A percentile compares a stretch with the other conserved stretches of the same genome.
Evolutionary conservation across 2,329 filamentous ascomycete species (phyloP).

Genomic region (Neonectria sp.): DNA sequence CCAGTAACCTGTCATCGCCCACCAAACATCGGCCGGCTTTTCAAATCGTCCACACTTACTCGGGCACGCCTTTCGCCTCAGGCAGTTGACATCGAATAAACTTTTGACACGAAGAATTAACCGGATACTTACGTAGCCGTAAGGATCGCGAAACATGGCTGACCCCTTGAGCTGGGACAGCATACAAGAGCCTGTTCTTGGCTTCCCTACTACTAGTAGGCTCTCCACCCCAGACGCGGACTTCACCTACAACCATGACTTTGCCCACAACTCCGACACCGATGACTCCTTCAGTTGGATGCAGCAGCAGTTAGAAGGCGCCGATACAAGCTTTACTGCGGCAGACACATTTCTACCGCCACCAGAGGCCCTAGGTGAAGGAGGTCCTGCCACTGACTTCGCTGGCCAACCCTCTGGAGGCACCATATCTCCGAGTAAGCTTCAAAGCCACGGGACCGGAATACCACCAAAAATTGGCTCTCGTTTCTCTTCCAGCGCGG

Average conservation of each 20-base stretch:
- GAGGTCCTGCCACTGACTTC: not conserved
- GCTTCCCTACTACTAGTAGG: too few species aligned
- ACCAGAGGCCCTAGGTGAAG: not conserved
- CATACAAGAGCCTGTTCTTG: too few species aligned
- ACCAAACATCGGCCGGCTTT: too few species aligned
- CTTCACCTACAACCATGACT: not conserved
- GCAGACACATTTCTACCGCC: not conserved
- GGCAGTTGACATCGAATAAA: too few species aligned
- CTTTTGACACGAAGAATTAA: too few species aligned
- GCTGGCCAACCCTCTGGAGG: not conserved
- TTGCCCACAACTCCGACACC: not conserved
- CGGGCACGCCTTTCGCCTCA: too few species aligned
- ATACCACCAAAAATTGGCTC: constrained; percentile 29
- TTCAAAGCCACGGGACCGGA: not conserved
- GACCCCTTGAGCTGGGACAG: too few species aligned
- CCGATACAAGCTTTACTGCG: not conserved
- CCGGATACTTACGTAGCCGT: too few species aligned
- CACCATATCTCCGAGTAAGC: not conserved
- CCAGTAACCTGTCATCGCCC: too few species aligned
- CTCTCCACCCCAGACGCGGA: too few species aligned
- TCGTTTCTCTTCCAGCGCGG: constrained; percentile 34
- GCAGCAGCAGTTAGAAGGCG: not conserved
- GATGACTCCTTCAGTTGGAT: not conserved
- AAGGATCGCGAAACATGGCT: too few species aligned
- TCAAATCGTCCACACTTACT: too few species aligned